A percentile compares a stretch with the other conserved stretches of the same genome.
phyloP scores from a whole-genome alignment of 106 monocot species.

The Apostasia shenzhenica region DNA sequence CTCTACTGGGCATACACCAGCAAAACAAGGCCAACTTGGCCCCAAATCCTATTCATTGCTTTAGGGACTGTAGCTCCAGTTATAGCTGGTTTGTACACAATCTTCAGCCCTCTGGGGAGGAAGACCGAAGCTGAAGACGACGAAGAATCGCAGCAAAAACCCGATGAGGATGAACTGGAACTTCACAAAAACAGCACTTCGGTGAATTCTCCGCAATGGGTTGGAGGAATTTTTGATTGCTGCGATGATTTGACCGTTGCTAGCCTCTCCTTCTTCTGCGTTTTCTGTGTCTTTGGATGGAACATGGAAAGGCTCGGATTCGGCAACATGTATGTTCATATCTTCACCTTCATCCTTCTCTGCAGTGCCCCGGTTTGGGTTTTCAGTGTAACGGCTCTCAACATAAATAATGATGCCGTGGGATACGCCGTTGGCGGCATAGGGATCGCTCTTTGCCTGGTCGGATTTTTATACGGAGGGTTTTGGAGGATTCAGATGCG shows the following conservation, averaged over 20 bases:
- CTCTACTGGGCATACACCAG: slow-evolving; percentile 38
- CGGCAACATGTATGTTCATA: slow-evolving; percentile 72
- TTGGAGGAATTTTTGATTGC: slow-evolving; percentile 47
- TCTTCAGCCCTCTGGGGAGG: slow-evolving; percentile 12
- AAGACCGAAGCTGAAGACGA: neutral
- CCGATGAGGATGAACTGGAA: neutral
- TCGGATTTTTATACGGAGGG: slow-evolving; percentile 44
- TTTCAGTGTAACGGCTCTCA: slow-evolving; percentile 30
- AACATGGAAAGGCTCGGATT: slow-evolving; percentile 66
- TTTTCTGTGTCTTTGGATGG: slow-evolving; percentile 60
- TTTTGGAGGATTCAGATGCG: slow-evolving; percentile 65
- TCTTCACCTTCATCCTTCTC: slow-evolving; percentile 38
- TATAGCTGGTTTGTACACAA: slow-evolving; percentile 24
- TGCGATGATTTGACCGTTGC: slow-evolving; percentile 35
- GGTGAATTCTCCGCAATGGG: slow-evolving; percentile 37
- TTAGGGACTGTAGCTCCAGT: slow-evolving; percentile 25
- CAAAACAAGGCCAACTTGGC: slow-evolving; percentile 20
- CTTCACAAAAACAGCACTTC: slow-evolving; percentile 13
- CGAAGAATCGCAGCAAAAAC: neutral
- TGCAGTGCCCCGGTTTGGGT: slow-evolving; percentile 34
- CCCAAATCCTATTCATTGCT: slow-evolving; percentile 10
- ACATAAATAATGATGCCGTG: slow-evolving; percentile 21
- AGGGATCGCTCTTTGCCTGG: slow-evolving; percentile 23
- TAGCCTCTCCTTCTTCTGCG: slow-evolving; percentile 39
- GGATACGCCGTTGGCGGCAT: slow-evolving; percentile 2